phyloP scores from a whole-genome alignment of 2,329 filamentous ascomycete species.

The Eutypella sp. region DNA sequence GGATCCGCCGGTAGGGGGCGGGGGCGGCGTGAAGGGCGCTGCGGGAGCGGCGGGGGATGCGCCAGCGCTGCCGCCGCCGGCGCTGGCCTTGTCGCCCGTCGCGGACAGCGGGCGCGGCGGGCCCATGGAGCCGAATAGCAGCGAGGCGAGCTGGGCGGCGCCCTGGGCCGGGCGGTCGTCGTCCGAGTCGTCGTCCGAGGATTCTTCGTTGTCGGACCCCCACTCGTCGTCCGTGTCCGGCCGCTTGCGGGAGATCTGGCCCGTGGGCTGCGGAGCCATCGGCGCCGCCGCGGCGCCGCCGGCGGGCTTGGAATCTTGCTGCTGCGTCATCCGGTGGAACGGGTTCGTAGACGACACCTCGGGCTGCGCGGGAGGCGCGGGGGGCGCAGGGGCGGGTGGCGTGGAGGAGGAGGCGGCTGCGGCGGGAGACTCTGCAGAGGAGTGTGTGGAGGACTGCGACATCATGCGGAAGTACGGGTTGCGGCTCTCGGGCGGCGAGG shows the following conservation, averaged over 20 bases:
- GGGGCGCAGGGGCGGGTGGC: too few relatives aligned
- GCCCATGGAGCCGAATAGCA: slow-evolving; percentile 95
- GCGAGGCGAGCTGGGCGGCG: slow-evolving; percentile 88
- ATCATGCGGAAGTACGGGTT: slow-evolving; percentile 95
- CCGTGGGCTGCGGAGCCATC: slow-evolving; percentile 42
- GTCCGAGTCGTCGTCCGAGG: slow-evolving; percentile 67
- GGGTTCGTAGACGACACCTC: slow-evolving; percentile 87
- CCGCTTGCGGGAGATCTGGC: slow-evolving; percentile 48
- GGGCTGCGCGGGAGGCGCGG: slow-evolving; percentile 35
- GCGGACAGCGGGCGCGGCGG: slow-evolving; percentile 85
- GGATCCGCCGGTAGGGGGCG: slow-evolving; percentile 32
- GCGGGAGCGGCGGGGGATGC: slow-evolving; percentile 35
- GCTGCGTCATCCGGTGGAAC: slow-evolving; percentile 80
- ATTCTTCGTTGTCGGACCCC: slow-evolving; percentile 67
- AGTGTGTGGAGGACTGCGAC: slow-evolving; percentile 50
- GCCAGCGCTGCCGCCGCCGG: too few relatives aligned
- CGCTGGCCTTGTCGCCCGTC: slow-evolving; percentile 67
- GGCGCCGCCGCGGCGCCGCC: slow-evolving; percentile 34
- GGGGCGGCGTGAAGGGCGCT: slow-evolving; percentile 29
- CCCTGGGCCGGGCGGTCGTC: slow-evolving; percentile 75
- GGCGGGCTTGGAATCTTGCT: slow-evolving; percentile 40
- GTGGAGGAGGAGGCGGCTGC: too few relatives aligned
- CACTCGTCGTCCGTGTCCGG: slow-evolving; percentile 65
- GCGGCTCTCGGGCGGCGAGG: slow-evolving; percentile 68
- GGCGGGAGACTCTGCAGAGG: slow-evolving; percentile 42